Percentiles rank a stretch among this genome's conserved stretches.
Evolutionary conservation across 108 stramenopile species (phyloP).

Genomic region (Phaeodactylum tricornutum): DNA sequence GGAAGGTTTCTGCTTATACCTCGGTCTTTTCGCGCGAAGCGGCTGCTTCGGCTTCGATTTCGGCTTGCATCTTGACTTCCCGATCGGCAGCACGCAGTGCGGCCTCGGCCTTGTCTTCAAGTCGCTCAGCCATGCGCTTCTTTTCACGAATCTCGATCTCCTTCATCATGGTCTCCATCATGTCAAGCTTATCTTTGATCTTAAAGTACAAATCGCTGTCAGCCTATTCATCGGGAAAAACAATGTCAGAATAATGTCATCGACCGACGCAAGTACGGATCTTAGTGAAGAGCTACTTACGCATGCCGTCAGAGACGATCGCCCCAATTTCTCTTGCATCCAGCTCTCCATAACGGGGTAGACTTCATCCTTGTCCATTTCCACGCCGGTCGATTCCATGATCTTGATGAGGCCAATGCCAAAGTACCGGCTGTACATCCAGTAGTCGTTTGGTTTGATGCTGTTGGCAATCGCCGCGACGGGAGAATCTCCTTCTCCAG

Average conservation of each 20-base stretch:
- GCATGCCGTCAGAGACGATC: slow-evolving; percentile 74
- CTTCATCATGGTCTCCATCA: slow-evolving; percentile 97
- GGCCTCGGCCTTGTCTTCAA: slow-evolving; percentile 87
- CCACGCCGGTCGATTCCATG: slow-evolving; percentile 74
- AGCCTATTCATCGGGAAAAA: slow-evolving; percentile 49
- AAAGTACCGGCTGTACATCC: slow-evolving; percentile 88
- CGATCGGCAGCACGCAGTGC: slow-evolving; percentile 71
- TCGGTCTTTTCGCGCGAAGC: too few species aligned
- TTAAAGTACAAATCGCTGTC: slow-evolving; percentile 80
- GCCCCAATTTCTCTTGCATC: slow-evolving; percentile 68
- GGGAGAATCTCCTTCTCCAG: slow-evolving; percentile 66
- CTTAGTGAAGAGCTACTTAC: slow-evolving; percentile 37
- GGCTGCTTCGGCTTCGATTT: slow-evolving; percentile 39
- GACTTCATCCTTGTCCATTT: slow-evolving; percentile 83
- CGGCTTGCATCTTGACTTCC: slow-evolving; percentile 54
- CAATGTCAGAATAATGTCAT: too few species aligned
- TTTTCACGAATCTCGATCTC: slow-evolving; percentile 97
- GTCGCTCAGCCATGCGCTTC: slow-evolving; percentile 93
- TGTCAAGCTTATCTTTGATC: slow-evolving; percentile 80
- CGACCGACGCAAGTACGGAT: slow-evolving; percentile 2
- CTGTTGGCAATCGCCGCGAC: slow-evolving; percentile 48
- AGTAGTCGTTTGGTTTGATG: slow-evolving; percentile 77
- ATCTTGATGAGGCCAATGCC: slow-evolving; percentile 76
- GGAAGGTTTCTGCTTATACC: too few species aligned
- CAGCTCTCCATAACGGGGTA: slow-evolving; percentile 86